Conservation (phyloP, 1,139 yeast genomes). For the Diutina neorugosa region DNA sequence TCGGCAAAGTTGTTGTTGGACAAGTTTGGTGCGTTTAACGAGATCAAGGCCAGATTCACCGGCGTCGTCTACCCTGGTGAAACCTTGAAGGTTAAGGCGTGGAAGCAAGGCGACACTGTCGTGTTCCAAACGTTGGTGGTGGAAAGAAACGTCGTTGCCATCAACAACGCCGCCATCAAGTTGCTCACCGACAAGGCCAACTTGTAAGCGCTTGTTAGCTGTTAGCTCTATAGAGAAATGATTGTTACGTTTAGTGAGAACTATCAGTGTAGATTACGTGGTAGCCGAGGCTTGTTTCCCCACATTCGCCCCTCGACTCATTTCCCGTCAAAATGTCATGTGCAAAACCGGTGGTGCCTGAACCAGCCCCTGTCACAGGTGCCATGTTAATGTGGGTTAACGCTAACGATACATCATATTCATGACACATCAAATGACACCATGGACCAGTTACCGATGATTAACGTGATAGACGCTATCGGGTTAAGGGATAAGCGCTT, state of each 20-base stretch:
- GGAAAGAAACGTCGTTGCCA: conserved; percentile 69
- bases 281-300: not conserved
- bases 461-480: too few relatives aligned
- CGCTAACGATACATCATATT: too few relatives aligned
- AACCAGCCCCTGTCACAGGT: too few relatives aligned
- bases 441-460: too few relatives aligned
- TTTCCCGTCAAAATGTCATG: too few relatives aligned
- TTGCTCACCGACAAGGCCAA: conserved; percentile 35
- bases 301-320: not conserved
- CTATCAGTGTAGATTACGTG: not conserved
- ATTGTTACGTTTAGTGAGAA: not conserved
- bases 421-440: too few relatives aligned
- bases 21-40: conserved; percentile 70
- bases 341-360: not conserved
- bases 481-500: too few relatives aligned
- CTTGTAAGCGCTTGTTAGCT: conserved; percentile 14
- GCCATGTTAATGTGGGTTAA: too few relatives aligned
- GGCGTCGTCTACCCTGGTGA: conserved; percentile 98
- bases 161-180: conserved; percentile 81
- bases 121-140: conserved; percentile 76
- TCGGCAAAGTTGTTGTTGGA: conserved; percentile 68
- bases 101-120: conserved; percentile 66
- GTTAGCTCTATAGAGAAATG: not conserved
- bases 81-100: conserved; percentile 66
- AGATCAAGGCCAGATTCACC: conserved; percentile 83